These are phyloP conservation scores for Ceratocystis huliohia DNA, from an alignment of 2,329 filamentous ascomycete species.

Conservation along the genomic window DNA sequence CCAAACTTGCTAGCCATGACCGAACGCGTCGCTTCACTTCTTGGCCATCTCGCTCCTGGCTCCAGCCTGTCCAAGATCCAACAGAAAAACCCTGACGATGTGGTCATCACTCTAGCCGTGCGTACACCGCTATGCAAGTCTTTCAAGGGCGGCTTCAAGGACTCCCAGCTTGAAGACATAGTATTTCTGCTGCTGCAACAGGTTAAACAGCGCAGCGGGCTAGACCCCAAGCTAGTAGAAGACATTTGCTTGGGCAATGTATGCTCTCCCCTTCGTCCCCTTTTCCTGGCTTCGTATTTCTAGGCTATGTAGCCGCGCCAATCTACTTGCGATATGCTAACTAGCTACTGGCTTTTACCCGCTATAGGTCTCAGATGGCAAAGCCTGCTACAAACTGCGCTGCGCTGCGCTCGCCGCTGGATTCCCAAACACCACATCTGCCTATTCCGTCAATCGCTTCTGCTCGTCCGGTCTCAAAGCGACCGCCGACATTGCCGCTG, in stretches of 20 bases:
- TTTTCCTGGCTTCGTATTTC: not conserved
- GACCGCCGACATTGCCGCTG: slow-evolving; percentile 84
- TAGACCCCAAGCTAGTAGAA: slow-evolving; percentile 71
- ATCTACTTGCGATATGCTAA: too few species aligned
- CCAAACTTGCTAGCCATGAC: slow-evolving; percentile 47
- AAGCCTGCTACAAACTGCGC: slow-evolving; percentile 82
- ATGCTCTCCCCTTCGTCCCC: slow-evolving; percentile 28
- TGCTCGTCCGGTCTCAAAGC: slow-evolving; percentile 95
- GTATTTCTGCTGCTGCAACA: slow-evolving; percentile 72
- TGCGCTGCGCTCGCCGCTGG: slow-evolving; percentile 74
- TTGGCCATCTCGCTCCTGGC: slow-evolving; percentile 70
- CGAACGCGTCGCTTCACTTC: slow-evolving; percentile 74
- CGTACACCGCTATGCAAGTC: slow-evolving; percentile 83
- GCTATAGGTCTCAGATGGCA: slow-evolving; percentile 60
- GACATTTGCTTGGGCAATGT: slow-evolving; percentile 92
- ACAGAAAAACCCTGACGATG: slow-evolving; percentile 85
- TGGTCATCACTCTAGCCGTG: slow-evolving; percentile 87
- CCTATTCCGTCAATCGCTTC: slow-evolving; percentile 82
- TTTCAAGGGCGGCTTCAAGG: slow-evolving; percentile 87
- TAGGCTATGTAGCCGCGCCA: not conserved
- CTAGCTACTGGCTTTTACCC: too few species aligned
- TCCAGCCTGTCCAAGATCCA: slow-evolving; percentile 63
- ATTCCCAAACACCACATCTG: slow-evolving; percentile 78
- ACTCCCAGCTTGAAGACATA: slow-evolving; percentile 78
- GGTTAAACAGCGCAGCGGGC: slow-evolving; percentile 55